Base-by-base conservation (phyloP, 257 asterid species). In the Leptodermis oblonga region DNA sequence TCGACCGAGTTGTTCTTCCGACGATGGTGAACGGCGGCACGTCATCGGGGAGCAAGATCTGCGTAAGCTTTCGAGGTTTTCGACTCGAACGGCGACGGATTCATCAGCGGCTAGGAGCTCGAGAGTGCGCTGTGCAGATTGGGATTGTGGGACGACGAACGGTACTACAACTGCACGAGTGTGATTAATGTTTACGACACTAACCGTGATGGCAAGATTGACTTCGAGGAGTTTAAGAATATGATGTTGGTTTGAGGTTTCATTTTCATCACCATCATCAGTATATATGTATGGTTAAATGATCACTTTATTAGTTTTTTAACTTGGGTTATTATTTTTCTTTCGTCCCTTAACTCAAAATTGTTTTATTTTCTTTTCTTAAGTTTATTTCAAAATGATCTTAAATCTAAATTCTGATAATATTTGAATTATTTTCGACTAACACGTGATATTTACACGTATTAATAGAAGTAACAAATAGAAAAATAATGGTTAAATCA, bases 211-310 rank as follows among this genome's bases (percentile, higher is more conserved):
- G 79, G 71, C 15, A 61, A 25, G 71, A 61, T 75, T 62, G 79
- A 75, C 23, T 69, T 75, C 31, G 62, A 69, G 33, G 74, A 75
- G 58, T 75, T 75, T 62, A 75, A 69, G 79, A 63, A 62, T 20
- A 75, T 75, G 79, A 69, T 75, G 79, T 30, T 65, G 36, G 70
- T 26, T 63, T 60, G 45, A 18, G 26, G 22, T 25, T n/a, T 54
- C 5, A 46, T n/a, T 54, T n/a, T n/a, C n/a, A n/a, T n/a, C n/a
- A n/a, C n/a, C n/a, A n/a, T n/a, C n/a, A n/a, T n/a, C n/a, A n/a
- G n/a, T n/a, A n/a, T n/a, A n/a, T n/a, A n/a, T n/a, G n/a, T n/a
- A n/a, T n/a, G n/a, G n/a, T n/a, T n/a, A n/a, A n/a, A n/a, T n/a
- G n/a, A n/a, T n/a, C n/a, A n/a, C n/a, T n/a, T n/a, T n/a, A n/a